These are phyloP conservation scores for Fusarium begoniae DNA, from an alignment of 2,329 filamentous ascomycete genomes.

Conservation along the genomic window DNA sequence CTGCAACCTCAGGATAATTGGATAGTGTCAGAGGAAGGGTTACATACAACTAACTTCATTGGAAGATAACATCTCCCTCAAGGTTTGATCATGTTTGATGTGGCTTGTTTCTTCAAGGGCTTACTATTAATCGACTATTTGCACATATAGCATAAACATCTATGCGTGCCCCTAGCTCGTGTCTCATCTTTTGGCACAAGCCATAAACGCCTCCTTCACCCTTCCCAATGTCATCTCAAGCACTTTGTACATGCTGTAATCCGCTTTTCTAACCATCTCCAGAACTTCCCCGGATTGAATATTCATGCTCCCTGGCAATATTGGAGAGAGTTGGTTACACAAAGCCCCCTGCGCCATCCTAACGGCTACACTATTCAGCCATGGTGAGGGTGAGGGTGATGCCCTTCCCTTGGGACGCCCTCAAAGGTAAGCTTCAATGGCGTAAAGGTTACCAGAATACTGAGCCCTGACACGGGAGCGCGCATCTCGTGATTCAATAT, in stretches of 20 bases:
- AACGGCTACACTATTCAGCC: neutral
- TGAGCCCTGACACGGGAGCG: neutral
- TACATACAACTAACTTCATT: constrained; percentile 5
- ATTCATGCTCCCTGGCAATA: constrained; percentile 25
- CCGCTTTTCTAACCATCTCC: constrained; percentile 17
- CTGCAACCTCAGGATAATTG: constrained; percentile 11
- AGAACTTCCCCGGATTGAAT: constrained; percentile 10
- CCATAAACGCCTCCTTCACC: constrained; percentile 29
- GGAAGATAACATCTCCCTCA: neutral
- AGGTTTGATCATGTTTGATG: constrained; percentile 14
- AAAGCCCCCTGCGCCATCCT: constrained; percentile 1
- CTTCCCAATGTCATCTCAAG: constrained; percentile 23
- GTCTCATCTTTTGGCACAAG: constrained; percentile 33
- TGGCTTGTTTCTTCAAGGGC: constrained; percentile 19
- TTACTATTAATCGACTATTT: constrained; percentile 28
- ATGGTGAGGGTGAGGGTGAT: neutral
- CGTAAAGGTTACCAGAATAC: neutral
- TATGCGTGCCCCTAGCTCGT: constrained; percentile 18
- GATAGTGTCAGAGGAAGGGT: neutral
- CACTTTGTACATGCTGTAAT: constrained; percentile 19
- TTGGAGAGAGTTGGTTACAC: constrained; percentile 2
- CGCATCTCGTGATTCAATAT: constrained; percentile 2
- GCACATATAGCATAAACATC: constrained; percentile 7
- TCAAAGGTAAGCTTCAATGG: neutral
- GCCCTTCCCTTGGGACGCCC: neutral